Evolutionary conservation across 192 early-diverging fungal genomes (phyloP).

Genomic region (Coemansia sp.): DNA sequence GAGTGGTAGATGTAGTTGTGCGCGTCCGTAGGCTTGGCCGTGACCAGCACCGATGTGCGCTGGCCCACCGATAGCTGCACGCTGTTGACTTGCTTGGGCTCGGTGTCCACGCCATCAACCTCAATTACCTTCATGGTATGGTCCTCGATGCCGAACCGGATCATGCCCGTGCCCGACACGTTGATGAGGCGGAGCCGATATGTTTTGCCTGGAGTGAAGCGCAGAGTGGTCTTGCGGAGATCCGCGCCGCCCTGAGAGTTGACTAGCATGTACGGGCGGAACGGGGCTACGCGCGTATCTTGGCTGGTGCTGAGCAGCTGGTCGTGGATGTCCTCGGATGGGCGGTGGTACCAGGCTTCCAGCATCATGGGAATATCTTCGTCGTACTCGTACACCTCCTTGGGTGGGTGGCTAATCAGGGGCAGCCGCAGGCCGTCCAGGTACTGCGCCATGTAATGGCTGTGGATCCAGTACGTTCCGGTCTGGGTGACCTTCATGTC

Average conservation of each 20-base stretch:
- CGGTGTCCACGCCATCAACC: constrained; percentile 64
- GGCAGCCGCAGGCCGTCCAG: constrained; percentile 74
- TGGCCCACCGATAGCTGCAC: constrained; percentile 67
- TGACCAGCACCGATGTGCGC: constrained; percentile 74
- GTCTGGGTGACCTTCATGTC: constrained; percentile 58
- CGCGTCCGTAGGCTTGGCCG: constrained; percentile 53
- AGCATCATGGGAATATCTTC: constrained; percentile 61
- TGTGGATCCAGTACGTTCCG: constrained; percentile 84
- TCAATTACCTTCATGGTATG: constrained; percentile 79
- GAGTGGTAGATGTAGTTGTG: constrained; percentile 68
- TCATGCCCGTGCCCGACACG: constrained; percentile 66
- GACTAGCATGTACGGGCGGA: constrained; percentile 44
- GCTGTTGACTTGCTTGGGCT: constrained; percentile 51
- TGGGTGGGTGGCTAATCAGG: constrained; percentile 59
- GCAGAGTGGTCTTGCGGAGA: constrained; percentile 44
- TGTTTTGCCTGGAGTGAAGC: constrained; percentile 68
- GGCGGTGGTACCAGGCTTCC: constrained; percentile 66
- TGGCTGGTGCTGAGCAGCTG: constrained; percentile 54
- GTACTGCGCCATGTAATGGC: constrained; percentile 66
- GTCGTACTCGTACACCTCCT: constrained; percentile 58
- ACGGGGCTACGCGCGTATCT: constrained; percentile 14
- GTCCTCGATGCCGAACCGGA: constrained; percentile 70
- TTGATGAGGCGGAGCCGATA: constrained; percentile 80
- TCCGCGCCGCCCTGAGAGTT: constrained; percentile 59
- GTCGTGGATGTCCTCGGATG: constrained; percentile 50